Conservation (phyloP, 192 early-diverging fungal species). For the Haplosporangium gracile region DNA sequence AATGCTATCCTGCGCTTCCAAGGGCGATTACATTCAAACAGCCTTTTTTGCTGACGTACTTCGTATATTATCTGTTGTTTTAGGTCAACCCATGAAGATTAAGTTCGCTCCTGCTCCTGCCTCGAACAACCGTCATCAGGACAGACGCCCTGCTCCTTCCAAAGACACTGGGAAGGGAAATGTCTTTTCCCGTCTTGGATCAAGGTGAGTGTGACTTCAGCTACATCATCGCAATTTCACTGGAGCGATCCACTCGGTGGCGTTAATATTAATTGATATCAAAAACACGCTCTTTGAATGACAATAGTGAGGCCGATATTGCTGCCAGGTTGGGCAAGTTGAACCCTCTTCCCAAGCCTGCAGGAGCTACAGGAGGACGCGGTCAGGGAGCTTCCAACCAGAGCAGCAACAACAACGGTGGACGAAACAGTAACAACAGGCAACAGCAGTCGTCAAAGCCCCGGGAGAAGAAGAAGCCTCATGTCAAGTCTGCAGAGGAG, state of each 20-base stretch:
- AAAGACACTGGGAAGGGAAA: constrained; percentile 30
- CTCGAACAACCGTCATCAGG: constrained; percentile 12
- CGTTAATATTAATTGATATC: background rate
- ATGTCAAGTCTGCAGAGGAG: constrained; percentile 56
- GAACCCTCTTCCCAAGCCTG: constrained; percentile 31
- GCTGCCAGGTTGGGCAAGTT: constrained; percentile 42
- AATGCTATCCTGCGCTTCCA: too few relatives aligned
- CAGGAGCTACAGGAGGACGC: constrained; percentile 10
- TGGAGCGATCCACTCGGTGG: too few relatives aligned
- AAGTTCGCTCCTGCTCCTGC: constrained; percentile 37
- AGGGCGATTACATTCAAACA: too few relatives aligned
- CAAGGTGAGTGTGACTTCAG: constrained; percentile 25
- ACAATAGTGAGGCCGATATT: constrained; percentile 45
- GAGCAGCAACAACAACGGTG: constrained; percentile 6
- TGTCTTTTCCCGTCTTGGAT: constrained; percentile 53
- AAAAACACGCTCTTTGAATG: background rate
- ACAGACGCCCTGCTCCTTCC: background rate
- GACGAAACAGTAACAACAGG: constrained; percentile 21
- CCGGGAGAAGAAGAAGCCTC: constrained; percentile 19
- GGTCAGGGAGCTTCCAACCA: constrained; percentile 8
- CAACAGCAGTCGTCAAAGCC: constrained; percentile 19
- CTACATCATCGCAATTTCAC: too few relatives aligned
- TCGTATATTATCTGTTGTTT: background rate
- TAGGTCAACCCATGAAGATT: constrained; percentile 54
- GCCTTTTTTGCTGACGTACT: too few relatives aligned